A percentile compares a stretch with the other conserved stretches of the same genome.
phyloP scores from a whole-genome alignment of 345 rosid species.

The Eucalyptus marginata region DNA sequence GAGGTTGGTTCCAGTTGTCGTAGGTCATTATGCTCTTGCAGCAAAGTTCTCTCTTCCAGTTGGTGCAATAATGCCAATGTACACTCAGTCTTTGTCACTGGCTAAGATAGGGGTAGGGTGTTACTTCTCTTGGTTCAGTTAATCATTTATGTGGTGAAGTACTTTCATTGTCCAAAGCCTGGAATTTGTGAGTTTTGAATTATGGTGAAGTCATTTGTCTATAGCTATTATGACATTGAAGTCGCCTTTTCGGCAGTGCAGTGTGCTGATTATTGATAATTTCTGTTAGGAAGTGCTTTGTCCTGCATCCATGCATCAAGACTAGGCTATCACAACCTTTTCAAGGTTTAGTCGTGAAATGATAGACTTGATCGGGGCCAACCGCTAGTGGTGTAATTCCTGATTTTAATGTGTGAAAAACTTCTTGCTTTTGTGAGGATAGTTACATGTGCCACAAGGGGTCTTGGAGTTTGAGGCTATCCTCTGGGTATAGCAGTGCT shows the following conservation, averaged over 20 bases:
- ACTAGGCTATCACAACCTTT: not conserved
- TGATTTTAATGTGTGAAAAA: not conserved
- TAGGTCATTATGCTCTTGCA: constrained; percentile 28
- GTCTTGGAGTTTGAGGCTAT: not conserved
- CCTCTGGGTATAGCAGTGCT: not conserved
- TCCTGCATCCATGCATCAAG: not conserved
- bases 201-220: not conserved
- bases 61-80: not conserved
- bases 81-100: not conserved
- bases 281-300: not conserved
- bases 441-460: not conserved
- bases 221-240: not conserved
- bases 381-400: not conserved
- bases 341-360: not conserved
- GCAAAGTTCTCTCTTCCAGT: not conserved
- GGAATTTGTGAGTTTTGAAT: not conserved
- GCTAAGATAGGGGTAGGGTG: not conserved
- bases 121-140: not conserved
- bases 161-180: not conserved
- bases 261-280: not conserved
- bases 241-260: not conserved
- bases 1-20: constrained; percentile 39
- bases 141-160: not conserved
- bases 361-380: not conserved
- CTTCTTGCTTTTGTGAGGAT: not conserved